These are phyloP conservation scores for Sarocladiaceae sp. DNA, from an alignment of 2,329 filamentous ascomycete species.

Conservation along the genomic window DNA sequence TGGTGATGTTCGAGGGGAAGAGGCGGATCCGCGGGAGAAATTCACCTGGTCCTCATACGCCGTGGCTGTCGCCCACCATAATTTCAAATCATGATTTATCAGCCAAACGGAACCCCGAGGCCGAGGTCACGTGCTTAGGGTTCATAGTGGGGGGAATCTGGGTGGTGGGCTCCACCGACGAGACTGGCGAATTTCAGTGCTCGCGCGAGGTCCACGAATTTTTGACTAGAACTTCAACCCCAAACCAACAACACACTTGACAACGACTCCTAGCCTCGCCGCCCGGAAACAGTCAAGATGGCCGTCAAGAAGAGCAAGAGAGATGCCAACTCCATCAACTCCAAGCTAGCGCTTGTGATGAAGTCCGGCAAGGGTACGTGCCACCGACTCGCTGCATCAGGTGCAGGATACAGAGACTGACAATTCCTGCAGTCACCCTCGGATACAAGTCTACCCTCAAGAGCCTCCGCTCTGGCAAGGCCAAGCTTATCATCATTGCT, in stretches of 20 bases:
- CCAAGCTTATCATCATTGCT: slow-evolving; percentile 90
- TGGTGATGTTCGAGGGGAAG: slow-evolving; percentile 29
- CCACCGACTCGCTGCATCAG: neutral
- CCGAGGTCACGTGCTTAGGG: slow-evolving; percentile 1
- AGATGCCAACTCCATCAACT: slow-evolving; percentile 66
- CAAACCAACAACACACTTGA: slow-evolving; percentile 10
- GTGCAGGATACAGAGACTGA: neutral
- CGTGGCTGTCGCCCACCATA: neutral
- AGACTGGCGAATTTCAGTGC: too few relatives aligned
- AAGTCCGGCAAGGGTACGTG: slow-evolving; percentile 68
- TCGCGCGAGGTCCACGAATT: slow-evolving; percentile 1
- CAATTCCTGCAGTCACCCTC: slow-evolving; percentile 28
- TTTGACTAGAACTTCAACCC: slow-evolving; percentile 4
- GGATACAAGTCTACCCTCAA: slow-evolving; percentile 55
- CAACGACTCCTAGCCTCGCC: slow-evolving; percentile 7
- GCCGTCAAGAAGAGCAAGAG: slow-evolving; percentile 78
- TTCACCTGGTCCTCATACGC: neutral
- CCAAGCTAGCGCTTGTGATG: slow-evolving; percentile 56
- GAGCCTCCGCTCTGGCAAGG: slow-evolving; percentile 89
- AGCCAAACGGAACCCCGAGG: too few relatives aligned
- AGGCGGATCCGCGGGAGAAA: slow-evolving; percentile 12
- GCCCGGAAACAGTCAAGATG: slow-evolving; percentile 41
- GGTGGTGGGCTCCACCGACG: slow-evolving; percentile 12
- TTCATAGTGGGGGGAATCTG: neutral
- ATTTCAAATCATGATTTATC: too few relatives aligned